These are phyloP conservation scores for Plantago coronopus DNA, from an alignment of 305 asterid genomes.

Conservation along the genomic window DNA sequence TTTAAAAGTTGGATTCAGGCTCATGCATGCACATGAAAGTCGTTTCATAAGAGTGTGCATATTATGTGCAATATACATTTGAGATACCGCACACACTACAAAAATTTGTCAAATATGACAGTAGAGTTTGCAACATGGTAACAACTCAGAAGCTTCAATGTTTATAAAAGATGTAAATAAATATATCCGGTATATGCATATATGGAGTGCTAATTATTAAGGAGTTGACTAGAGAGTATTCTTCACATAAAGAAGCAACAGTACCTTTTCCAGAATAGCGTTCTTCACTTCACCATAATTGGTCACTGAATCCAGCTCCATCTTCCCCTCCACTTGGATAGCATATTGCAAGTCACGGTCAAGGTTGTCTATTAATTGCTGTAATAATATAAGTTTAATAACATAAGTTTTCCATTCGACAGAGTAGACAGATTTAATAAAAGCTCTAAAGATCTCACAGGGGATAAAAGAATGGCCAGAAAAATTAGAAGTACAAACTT, in stretches of 20 bases:
- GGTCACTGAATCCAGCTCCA: slow-evolving; percentile 69
- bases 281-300: slow-evolving; percentile 88
- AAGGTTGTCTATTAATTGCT: slow-evolving; percentile 85
- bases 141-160: too few relatives aligned
- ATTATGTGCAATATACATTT: background rate
- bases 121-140: too few relatives aligned
- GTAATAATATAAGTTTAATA: slow-evolving; percentile 30
- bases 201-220: slow-evolving; percentile 8
- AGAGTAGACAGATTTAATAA: slow-evolving; percentile 13
- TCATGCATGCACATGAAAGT: slow-evolving; percentile 9
- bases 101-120: background rate
- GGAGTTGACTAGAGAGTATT: slow-evolving; percentile 17
- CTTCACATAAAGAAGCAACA: slow-evolving; percentile 19
- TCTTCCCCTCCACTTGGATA: slow-evolving; percentile 85
- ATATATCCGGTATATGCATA: too few relatives aligned
- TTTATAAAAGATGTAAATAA: too few relatives aligned
- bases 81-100: background rate
- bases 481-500: slow-evolving; percentile 18
- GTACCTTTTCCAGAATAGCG: slow-evolving; percentile 84
- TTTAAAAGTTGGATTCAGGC: background rate
- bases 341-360: slow-evolving; percentile 99
- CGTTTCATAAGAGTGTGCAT: too few relatives aligned
- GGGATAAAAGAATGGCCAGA: slow-evolving; percentile 18
- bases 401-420: slow-evolving; percentile 24
- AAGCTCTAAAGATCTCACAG: slow-evolving; percentile 13